Base-by-base conservation (phyloP, 441 rosid species). In the Raphanus hybrid region DNA sequence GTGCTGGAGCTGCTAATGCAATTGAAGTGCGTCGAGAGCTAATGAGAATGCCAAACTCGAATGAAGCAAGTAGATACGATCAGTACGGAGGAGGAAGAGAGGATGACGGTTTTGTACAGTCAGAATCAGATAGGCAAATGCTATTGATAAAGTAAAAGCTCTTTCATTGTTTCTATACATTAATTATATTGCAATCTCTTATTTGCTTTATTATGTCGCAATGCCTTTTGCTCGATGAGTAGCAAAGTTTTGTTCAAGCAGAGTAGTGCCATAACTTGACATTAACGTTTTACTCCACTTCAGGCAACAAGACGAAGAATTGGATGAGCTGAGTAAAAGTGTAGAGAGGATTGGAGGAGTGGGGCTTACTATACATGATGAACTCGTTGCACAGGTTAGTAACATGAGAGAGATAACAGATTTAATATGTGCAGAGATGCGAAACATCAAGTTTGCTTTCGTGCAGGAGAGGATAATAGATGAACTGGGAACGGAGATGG, bases 321-420 rank as follows among this genome's bases (percentile, higher is more conserved):
- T 29, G 6, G 99, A 96, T 73, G 97, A 93, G 80, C 93, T 96
- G 20, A 94, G 99, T 76, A 88, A 86, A 37, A 96, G 98, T 68
- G 98, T 96, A 78, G 87, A 89, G 85, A 89, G 98, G 76, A 91
- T 96, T 64, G 99, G 99, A 57, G 93, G 93, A 69, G 97, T 96
- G 74, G 98, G 99, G 69, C 96, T 93, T 50, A 92, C 99, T 50
- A 96, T 96, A 83, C 98, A 91, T 8, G 99, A 96, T 20, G 99
- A 96, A 75, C 98, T 96, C 54, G 82, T 83, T 80, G 87, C 96
- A 59, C 99, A 96, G 90, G 99, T 80, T 27, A 67, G 74, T 72
- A 26, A 63, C 4, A 29, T 5, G 0, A 29, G 32, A 50, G 18
- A 6, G 9, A 37, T 37, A n/a, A n/a, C n/a, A n/a, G n/a, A 32